A percentile compares a stretch with the other conserved stretches of the same genome.
These are phyloP conservation scores for Talaromyces sp. DNA, from an alignment of 2,329 filamentous ascomycete species.

Conservation along the genomic window DNA sequence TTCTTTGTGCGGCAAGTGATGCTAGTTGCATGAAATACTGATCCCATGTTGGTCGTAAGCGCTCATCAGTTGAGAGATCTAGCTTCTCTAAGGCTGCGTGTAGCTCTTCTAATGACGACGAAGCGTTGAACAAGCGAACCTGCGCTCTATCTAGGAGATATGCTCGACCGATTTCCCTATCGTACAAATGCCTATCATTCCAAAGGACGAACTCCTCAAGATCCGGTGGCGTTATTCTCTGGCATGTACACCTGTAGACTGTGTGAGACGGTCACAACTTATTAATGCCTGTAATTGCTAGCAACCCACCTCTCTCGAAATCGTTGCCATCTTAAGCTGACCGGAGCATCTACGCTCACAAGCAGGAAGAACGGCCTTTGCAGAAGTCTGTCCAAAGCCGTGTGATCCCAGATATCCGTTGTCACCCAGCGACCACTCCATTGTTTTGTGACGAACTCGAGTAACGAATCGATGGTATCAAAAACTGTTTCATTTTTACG, in stretches of 20 bases:
- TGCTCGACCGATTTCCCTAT: constrained; percentile 60
- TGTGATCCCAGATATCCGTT: constrained; percentile 72
- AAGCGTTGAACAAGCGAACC: constrained; percentile 81
- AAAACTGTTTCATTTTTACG: constrained; percentile 46
- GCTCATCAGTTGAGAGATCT: constrained; percentile 71
- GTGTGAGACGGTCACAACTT: constrained; percentile 32
- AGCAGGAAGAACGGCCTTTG: constrained; percentile 89
- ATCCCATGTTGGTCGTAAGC: constrained; percentile 88
- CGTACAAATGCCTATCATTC: constrained; percentile 73
- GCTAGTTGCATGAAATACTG: constrained; percentile 98
- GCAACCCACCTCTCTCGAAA: constrained; percentile 56
- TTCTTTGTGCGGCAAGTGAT: constrained; percentile 80
- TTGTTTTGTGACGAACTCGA: constrained; percentile 78
- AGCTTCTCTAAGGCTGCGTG: constrained; percentile 69
- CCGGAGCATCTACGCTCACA: constrained; percentile 84
- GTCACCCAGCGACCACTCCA: constrained; percentile 86
- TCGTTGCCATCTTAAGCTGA: constrained; percentile 77
- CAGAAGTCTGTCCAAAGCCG: constrained; percentile 68
- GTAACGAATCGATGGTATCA: constrained; percentile 60
- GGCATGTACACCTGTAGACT: constrained; percentile 44
- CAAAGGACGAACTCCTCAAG: constrained; percentile 59
- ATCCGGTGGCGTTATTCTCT: constrained; percentile 49
- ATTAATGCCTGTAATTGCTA: constrained; percentile 51
- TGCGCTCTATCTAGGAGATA: constrained; percentile 77
- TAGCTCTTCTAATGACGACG: constrained; percentile 65